Base-by-base conservation (phyloP, 176 grass and related monocot genomes). In the Musa schizocarpa region DNA sequence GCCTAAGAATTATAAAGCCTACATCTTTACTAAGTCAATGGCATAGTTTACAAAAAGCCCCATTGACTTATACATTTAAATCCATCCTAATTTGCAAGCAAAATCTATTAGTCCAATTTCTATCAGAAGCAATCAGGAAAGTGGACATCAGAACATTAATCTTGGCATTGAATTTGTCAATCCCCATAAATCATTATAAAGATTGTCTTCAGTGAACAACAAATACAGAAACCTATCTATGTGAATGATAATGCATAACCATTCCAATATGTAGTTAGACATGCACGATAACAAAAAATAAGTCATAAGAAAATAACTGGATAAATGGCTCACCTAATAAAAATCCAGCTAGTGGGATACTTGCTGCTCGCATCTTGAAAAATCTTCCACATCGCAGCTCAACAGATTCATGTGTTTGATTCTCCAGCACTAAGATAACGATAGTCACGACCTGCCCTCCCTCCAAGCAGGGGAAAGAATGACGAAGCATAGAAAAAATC, bases 271-370 rank as follows among this genome's bases (percentile, higher is more conserved):
- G 48, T n/a, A 21, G 9, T 12, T 3, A 51, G 6, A 70, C 14
- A 51, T 70, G 19, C 8, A 70, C 20, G 43, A 16, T 14, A 43
- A 43, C 5, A 13, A 34, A 2, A 25, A 68, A 16, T 1, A 3
- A 34, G 25, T 34, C 62, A 64, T 43, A 43, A 43, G 34, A 66
- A 3, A 12, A 24, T 65, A 11, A 25, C 62, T 65, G 6, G 9
- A 65, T 2, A n/a, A 24, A 25, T 65, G 62, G 83, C 84, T 87
- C 89, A 94, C 90, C 95, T 79, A 98, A 73, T 79, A 98, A 69
- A 86, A 98, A 93, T 21, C 88, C 75, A 78, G 86, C 90, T 76
- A 84, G 67, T 29, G 51, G 81, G 56, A 99, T 88, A 76, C 88
- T 87, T 76, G 85, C 67, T 53, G 78, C 73, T 76, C 53, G 73